phyloP scores from a whole-genome alignment of 2,329 filamentous ascomycete species.

The Zymoseptoria pseudotritici region DNA sequence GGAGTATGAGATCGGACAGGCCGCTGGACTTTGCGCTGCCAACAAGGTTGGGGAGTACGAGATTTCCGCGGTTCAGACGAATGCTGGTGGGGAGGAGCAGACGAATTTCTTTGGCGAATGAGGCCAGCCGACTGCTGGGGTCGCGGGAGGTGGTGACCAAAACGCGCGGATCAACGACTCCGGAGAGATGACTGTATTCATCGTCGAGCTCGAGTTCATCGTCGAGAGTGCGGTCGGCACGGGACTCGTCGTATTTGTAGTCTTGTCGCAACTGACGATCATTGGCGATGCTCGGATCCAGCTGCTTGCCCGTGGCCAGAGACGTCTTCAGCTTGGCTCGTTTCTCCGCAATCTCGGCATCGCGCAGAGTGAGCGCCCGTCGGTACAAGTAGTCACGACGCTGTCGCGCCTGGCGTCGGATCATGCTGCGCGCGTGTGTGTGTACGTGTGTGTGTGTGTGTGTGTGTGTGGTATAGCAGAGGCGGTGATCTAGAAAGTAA shows the following conservation, averaged over 20 bases:
- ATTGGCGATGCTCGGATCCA: slow-evolving; percentile 75
- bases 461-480: no score
- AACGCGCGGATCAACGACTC: slow-evolving; percentile 79
- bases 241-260: slow-evolving; percentile 87
- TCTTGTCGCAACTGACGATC: slow-evolving; percentile 78
- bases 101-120: slow-evolving; percentile 88
- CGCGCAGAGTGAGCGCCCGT: slow-evolving; percentile 74
- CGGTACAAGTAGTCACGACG: slow-evolving; percentile 86
- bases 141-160: slow-evolving; percentile 87
- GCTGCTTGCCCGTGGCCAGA: slow-evolving; percentile 78
- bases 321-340: slow-evolving; percentile 78
- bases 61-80: slow-evolving; percentile 82
- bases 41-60: slow-evolving; percentile 79
- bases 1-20: slow-evolving; percentile 74
- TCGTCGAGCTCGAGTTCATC: slow-evolving; percentile 73
- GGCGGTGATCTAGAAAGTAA: neutral
- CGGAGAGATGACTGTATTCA: slow-evolving; percentile 86
- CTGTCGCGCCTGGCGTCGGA: slow-evolving; percentile 67
- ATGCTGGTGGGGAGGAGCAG: slow-evolving; percentile 78
- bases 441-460: no score
- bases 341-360: slow-evolving; percentile 90
- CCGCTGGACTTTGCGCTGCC: slow-evolving; percentile 71
- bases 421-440: slow-evolving; percentile 29
- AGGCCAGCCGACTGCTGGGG: slow-evolving; percentile 73
- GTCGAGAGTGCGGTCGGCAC: slow-evolving; percentile 57